A percentile compares a stretch with the other conserved stretches of the same genome.
These are phyloP conservation scores for Marasmius oreades DNA, from an alignment of 1,284 basidiomycete species.

Conservation along the genomic window DNA sequence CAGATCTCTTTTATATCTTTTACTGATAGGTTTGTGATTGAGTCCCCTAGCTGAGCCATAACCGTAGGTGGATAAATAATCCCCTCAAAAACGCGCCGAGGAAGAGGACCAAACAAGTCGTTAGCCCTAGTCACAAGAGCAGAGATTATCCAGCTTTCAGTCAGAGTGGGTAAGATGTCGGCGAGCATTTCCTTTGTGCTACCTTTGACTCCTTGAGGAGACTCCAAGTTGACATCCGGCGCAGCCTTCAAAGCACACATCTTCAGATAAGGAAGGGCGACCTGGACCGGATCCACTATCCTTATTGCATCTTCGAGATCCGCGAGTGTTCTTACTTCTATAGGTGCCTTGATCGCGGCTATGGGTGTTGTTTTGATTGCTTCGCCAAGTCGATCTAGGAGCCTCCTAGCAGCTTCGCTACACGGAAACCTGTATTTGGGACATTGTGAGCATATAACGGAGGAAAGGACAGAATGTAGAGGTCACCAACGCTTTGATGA, in stretches of 20 bases:
- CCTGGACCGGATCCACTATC: background rate
- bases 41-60: too few species aligned
- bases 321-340: background rate
- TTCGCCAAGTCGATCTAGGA: background rate
- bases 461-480: background rate
- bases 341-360: background rate
- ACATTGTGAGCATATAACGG: background rate
- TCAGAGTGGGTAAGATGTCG: too few species aligned
- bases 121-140: background rate
- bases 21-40: too few species aligned
- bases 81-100: background rate
- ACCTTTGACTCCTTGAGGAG: background rate
- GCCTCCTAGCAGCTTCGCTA: background rate
- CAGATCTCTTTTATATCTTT: too few species aligned
- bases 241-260: background rate
- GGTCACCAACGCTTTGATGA: background rate
- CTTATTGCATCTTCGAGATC: background rate
- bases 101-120: background rate
- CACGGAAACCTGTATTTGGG: background rate
- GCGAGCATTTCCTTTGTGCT: background rate
- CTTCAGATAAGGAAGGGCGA: background rate
- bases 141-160: background rate
- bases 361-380: background rate
- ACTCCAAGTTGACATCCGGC: background rate
- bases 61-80: too few species aligned